Evolutionary conservation across 257 asterid species (phyloP), one percentile per base, ranked within the genome.

Genomic region (Cynanchum wilfordii): DNA sequence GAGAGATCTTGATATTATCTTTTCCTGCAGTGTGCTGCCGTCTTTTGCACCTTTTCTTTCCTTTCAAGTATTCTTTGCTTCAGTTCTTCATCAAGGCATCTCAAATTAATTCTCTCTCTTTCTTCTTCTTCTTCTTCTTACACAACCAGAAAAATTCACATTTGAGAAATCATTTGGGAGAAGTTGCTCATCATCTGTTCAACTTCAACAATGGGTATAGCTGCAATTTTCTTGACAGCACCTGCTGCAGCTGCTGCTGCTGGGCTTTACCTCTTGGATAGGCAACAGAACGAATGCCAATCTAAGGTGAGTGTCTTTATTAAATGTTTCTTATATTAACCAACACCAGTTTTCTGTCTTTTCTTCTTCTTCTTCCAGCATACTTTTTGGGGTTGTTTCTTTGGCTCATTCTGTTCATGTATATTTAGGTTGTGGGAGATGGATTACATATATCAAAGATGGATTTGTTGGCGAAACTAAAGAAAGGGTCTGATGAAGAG

Each of bases 211-310:
- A 68, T 68, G 72, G 72, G 72, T 7, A 49, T 47, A 15, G 58
- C 59, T 68, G 72, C 72, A 68, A 27, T 68, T 47, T 51, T 52
- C 9, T 19, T 69, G 73, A 6, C 29, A 6, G 73, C 73, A 69
- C 45, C 59, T 7, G n/a, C 45, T 68, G 72, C 60, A 12, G 60
- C 56, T 0, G 72, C 72, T 0, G 73, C 62, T 17, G 62, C 62
- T 49, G 73, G 62, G 47, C 47, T 69, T 17, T 69, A 17, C 29
- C 50, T 69, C 49, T 29, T 69, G 29, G 73, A 69, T 29, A 69
- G 73, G 5, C 42, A 29, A 27, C 73, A 50, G 3, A 5, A 6
- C 30, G 15, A 29, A 22, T 30, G 45, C 72, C 20, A 15, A 42
- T 13, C 44, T 38, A 47, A 49, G 72, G 72, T 17, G 17, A 6